These are phyloP conservation scores for Trypanosoma caninum DNA, from an alignment of 208 protist species.

Conservation along the genomic window DNA sequence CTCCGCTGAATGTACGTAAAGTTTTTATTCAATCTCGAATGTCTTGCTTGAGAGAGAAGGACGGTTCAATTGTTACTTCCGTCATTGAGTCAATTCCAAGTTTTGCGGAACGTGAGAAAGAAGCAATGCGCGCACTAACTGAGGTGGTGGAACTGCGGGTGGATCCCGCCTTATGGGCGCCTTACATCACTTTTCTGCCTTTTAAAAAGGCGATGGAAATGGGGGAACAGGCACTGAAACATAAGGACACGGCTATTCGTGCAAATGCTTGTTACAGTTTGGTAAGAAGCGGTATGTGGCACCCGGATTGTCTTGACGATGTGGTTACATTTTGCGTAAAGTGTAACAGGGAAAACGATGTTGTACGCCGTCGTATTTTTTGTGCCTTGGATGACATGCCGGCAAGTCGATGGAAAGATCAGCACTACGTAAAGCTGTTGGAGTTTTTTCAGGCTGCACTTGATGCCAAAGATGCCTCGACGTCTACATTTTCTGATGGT, in stretches of 20 bases:
- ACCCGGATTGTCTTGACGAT: conserved; percentile 13
- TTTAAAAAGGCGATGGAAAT: conserved; percentile 8
- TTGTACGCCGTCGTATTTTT: conserved; percentile 13
- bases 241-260: conserved; percentile 2
- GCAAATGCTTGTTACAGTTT: neutral
- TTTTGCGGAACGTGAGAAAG: conserved; percentile 10
- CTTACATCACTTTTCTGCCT: conserved; percentile 4
- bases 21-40: neutral
- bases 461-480: conserved; percentile 15
- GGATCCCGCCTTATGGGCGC: neutral
- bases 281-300: conserved; percentile 4
- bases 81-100: conserved; percentile 2
- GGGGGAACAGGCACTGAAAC: conserved; percentile 1
- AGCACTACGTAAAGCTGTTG: conserved; percentile 9
- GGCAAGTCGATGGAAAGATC: conserved; percentile 6
- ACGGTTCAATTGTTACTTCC: conserved; percentile 2
- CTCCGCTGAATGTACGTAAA: neutral
- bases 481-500: neutral
- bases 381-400: neutral
- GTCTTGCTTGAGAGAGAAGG: neutral
- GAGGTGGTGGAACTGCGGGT: conserved; percentile 1
- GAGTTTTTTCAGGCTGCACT: neutral
- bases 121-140: conserved; percentile 12
- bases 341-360: conserved; percentile 8
- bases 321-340: conserved; percentile 22